phyloP scores from a whole-genome alignment of 345 rosid genomes.

The Salix koriyanagi region DNA sequence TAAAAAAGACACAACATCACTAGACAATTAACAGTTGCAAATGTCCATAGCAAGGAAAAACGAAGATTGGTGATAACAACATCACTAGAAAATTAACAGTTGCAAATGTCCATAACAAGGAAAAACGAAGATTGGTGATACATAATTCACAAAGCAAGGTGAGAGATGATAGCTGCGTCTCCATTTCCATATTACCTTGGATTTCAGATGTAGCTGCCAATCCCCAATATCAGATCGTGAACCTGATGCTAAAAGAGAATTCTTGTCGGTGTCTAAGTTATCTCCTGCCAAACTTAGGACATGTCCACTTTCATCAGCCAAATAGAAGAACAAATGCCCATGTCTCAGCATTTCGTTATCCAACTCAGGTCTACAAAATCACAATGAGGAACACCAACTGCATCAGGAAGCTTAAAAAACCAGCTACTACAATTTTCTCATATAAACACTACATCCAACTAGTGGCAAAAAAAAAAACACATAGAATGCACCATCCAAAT shows the following conservation, averaged over 20 bases:
- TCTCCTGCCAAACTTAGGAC: conserved; percentile 43
- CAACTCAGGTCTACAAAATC: conserved; percentile 32
- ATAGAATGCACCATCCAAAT: background rate
- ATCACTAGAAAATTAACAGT: background rate
- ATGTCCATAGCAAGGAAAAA: too few relatives aligned
- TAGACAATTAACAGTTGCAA: background rate
- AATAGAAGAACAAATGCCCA: conserved; percentile 71
- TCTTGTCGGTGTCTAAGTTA: conserved; percentile 25
- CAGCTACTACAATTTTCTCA: background rate
- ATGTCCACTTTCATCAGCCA: conserved; percentile 78
- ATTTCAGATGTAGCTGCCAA: conserved; percentile 82
- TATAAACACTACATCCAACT: background rate
- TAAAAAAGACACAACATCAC: background rate
- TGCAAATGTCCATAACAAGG: background rate
- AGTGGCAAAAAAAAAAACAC: background rate
- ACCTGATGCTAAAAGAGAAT: conserved; percentile 65
- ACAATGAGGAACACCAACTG: background rate
- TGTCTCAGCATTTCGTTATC: conserved; percentile 46
- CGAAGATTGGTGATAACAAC: background rate
- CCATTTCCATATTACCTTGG: conserved; percentile 43
- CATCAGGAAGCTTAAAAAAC: background rate
- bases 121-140: too few relatives aligned
- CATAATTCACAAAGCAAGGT: too few relatives aligned
- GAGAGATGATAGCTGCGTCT: background rate
- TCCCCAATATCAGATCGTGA: conserved; percentile 54